Conservation (phyloP, 257 asterid species). For the Scutellaria minor region DNA sequence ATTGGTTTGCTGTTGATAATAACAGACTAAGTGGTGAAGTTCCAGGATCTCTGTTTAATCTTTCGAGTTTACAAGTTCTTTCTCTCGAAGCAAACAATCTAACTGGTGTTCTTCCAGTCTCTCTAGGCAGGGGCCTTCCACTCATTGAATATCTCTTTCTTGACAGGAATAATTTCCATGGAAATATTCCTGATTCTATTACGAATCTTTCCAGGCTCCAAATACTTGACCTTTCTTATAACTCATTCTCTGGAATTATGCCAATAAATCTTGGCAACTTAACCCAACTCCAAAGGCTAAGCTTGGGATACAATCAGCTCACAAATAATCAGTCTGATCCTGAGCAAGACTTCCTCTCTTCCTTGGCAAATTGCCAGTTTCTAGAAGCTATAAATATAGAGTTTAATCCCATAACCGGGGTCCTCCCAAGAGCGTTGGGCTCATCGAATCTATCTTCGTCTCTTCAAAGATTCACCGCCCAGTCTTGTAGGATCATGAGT, state of each 20-base stretch:
- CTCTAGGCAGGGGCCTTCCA: constrained; percentile 23
- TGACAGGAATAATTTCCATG: constrained; percentile 4
- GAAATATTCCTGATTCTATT: constrained; percentile 35
- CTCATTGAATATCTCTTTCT: constrained; percentile 18
- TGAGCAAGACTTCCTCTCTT: constrained; percentile 8
- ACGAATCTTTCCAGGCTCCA: constrained; percentile 31
- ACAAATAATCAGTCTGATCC: not conserved
- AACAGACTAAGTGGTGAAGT: constrained; percentile 28
- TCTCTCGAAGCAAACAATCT: not conserved
- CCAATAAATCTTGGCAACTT: constrained; percentile 4
- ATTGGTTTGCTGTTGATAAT: not conserved
- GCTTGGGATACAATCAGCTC: not conserved
- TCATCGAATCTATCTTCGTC: constrained; percentile 10
- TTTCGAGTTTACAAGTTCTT: not conserved
- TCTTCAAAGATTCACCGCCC: not conserved
- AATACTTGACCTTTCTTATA: not conserved
- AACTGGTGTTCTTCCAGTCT: not conserved
- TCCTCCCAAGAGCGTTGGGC: not conserved
- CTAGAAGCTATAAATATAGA: not conserved
- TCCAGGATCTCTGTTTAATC: constrained; percentile 34
- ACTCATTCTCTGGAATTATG: not conserved
- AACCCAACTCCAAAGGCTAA: not conserved
- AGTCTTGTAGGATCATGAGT: not conserved
- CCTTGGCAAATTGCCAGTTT: not conserved
- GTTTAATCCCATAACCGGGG: not conserved